A percentile compares a stretch with the other conserved stretches of the same genome.
phyloP scores from a whole-genome alignment of 495 filamentous ascomycete genomes.

The Xanthoparmelia taractica region DNA sequence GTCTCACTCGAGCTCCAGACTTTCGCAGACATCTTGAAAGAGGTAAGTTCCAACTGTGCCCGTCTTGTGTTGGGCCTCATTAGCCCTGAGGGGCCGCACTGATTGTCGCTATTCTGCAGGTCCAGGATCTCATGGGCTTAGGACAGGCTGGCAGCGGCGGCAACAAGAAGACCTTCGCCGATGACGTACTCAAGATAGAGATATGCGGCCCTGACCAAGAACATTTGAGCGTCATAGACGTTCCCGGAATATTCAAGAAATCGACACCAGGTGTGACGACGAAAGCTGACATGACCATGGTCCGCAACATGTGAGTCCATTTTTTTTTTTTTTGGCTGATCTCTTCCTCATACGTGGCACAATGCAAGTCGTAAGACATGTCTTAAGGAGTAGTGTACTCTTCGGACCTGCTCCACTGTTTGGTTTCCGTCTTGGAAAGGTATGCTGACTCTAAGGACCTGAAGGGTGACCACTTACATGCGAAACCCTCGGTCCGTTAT shows the following conservation, averaged over 20 bases:
- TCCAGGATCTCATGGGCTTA: slow-evolving; percentile 31
- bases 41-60: slow-evolving; percentile 23
- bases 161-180: slow-evolving; percentile 40
- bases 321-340: not conserved
- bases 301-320: slow-evolving; percentile 37
- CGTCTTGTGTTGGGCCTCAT: not conserved
- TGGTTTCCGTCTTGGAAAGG: not conserved
- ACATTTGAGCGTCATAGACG: slow-evolving; percentile 55
- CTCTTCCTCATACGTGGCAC: not conserved
- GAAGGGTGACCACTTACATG: slow-evolving; percentile 45
- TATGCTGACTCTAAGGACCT: not conserved
- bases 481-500: slow-evolving; percentile 47
- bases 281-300: slow-evolving; percentile 43
- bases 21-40: slow-evolving; percentile 29
- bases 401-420: not conserved
- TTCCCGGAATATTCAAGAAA: slow-evolving; percentile 58
- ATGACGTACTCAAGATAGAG: slow-evolving; percentile 52
- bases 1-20: slow-evolving; percentile 14
- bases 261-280: slow-evolving; percentile 41
- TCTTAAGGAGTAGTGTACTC: not conserved
- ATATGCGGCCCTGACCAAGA: slow-evolving; percentile 49
- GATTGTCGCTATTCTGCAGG: slow-evolving; percentile 21
- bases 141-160: slow-evolving; percentile 19
- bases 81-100: not conserved
- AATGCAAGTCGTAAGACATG: not conserved